These are phyloP conservation scores for Termitomyces sp. DNA, from an alignment of 768 basidiomycete genomes.

Conservation along the genomic window DNA sequence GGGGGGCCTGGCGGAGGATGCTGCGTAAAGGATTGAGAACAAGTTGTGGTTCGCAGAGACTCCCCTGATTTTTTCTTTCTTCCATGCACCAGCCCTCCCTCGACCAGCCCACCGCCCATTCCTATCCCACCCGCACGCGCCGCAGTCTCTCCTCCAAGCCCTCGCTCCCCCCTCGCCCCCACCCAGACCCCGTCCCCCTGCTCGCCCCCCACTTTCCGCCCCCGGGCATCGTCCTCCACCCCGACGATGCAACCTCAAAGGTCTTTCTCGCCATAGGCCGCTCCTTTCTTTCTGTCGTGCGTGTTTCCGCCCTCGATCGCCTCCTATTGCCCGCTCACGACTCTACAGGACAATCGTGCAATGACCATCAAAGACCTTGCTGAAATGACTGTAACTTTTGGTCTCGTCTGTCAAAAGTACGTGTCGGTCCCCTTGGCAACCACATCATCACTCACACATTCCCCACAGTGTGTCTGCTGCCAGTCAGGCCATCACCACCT, in stretches of 20 bases:
- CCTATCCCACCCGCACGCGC: constrained; percentile 51
- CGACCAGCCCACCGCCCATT: constrained; percentile 20
- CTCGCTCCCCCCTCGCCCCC: constrained; percentile 42
- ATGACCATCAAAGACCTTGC: constrained; percentile 86
- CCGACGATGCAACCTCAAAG: constrained; percentile 67
- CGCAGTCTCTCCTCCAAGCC: constrained; percentile 49
- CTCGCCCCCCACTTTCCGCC: constrained; percentile 49
- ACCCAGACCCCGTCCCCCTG: constrained; percentile 24
- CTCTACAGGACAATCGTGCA: constrained; percentile 63
- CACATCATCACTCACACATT: constrained; percentile 1
- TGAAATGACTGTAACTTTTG: constrained; percentile 58
- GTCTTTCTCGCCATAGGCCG: constrained; percentile 71
- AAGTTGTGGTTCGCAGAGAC: constrained; percentile 3
- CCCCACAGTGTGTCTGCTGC: constrained; percentile 63
- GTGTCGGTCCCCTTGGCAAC: constrained; percentile 6
- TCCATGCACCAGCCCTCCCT: constrained; percentile 9
- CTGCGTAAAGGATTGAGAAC: constrained; percentile 14
- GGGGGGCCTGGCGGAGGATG: constrained; percentile 5
- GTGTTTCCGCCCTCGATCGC: constrained; percentile 23
- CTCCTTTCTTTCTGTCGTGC: constrained; percentile 67
- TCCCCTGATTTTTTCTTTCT: constrained; percentile 20
- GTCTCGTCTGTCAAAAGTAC: constrained; percentile 73
- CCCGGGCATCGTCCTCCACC: constrained; percentile 59
- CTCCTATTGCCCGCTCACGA: constrained; percentile 10
- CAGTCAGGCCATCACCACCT: constrained; percentile 79